A percentile compares a stretch with the other conserved stretches of the same genome.
Conservation (phyloP, 192 early-diverging fungal genomes). For the Gonapodya sp. region DNA sequence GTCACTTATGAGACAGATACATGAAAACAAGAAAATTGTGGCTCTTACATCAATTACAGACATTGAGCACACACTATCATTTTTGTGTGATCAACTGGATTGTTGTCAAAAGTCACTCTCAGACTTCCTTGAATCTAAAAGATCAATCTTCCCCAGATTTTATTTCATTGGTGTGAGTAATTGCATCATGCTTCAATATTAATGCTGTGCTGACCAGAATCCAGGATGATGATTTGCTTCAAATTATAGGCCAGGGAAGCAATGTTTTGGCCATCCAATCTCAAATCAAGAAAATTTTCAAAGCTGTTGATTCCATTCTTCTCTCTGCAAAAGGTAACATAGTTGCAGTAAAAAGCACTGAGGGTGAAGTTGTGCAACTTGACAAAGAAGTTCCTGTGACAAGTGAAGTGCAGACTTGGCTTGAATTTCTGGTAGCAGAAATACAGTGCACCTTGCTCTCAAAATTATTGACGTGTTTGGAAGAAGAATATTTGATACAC, state of each 20-base stretch:
- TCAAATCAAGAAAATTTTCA: slow-evolving; percentile 99
- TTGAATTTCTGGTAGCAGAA: slow-evolving; percentile 82
- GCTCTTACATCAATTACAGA: slow-evolving; percentile 85
- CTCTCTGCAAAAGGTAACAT: slow-evolving; percentile 63
- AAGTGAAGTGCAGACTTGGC: slow-evolving; percentile 94
- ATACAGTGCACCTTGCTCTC: slow-evolving; percentile 77
- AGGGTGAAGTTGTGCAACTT: slow-evolving; percentile 84
- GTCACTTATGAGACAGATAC: slow-evolving; percentile 95
- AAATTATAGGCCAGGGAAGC: slow-evolving; percentile 97
- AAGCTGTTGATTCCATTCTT: slow-evolving; percentile 77
- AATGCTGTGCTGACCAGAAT: no score
- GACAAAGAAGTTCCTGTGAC: slow-evolving; percentile 32
- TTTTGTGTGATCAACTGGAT: slow-evolving; percentile 77
- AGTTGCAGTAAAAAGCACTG: slow-evolving; percentile 84
- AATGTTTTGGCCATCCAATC: slow-evolving; percentile 91
- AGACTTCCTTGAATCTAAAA: slow-evolving; percentile 95
- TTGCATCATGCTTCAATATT: no score
- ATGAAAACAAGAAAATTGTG: slow-evolving; percentile 91
- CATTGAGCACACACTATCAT: slow-evolving; percentile 90
- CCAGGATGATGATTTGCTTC: slow-evolving; percentile 94
- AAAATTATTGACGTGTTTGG: slow-evolving; percentile 54
- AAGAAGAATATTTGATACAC: slow-evolving; percentile 47
- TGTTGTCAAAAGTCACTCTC: slow-evolving; percentile 98
- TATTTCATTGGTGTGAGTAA: slow-evolving; percentile 84
- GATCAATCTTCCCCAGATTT: slow-evolving; percentile 95